Evolutionary conservation across 768 basidiomycete genomes (phyloP).

Genomic region (Melanogaster broomeanus): DNA sequence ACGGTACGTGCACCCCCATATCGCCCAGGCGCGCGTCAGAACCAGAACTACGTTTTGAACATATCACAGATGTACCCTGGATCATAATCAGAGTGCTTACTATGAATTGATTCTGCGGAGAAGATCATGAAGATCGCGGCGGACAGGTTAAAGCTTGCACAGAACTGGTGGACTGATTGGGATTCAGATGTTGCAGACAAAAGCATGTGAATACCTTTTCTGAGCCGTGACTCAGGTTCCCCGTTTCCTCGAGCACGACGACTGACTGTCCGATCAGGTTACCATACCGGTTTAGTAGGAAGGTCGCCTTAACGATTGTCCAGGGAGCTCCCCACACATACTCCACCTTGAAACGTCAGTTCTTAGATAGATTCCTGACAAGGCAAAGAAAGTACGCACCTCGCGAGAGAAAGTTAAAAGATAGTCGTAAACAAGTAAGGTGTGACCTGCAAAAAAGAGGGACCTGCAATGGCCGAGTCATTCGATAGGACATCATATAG

Average conservation of each 20-base stretch:
- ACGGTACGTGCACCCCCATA: constrained; percentile 17
- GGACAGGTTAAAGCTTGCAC: constrained; percentile 7
- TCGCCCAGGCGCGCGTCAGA: constrained; percentile 18
- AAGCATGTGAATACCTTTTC: neutral
- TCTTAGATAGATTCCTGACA: neutral
- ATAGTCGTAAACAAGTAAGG: constrained; percentile 28
- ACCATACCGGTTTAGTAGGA: constrained; percentile 19
- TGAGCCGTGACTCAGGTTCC: neutral
- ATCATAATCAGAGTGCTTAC: constrained; percentile 2
- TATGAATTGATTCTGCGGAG: constrained; percentile 13
- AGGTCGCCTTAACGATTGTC: constrained; percentile 9
- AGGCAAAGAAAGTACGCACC: constrained; percentile 10
- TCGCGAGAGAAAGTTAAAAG: constrained; percentile 28
- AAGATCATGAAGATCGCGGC: constrained; percentile 7
- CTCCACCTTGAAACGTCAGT: constrained; percentile 2
- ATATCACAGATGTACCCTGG: neutral
- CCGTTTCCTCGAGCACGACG: constrained; percentile 4
- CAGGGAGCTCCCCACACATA: constrained; percentile 18
- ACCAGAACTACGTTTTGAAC: constrained; percentile 15
- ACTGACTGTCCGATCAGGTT: constrained; percentile 15
- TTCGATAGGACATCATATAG: neutral
- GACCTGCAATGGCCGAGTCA: constrained; percentile 3
- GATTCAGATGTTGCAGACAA: neutral
- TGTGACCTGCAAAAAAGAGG: constrained; percentile 15
- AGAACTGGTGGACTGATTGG: constrained; percentile 8